phyloP scores from a whole-genome alignment of 192 early-diverging fungal genomes.

The Martensiomyces pterosporus region DNA sequence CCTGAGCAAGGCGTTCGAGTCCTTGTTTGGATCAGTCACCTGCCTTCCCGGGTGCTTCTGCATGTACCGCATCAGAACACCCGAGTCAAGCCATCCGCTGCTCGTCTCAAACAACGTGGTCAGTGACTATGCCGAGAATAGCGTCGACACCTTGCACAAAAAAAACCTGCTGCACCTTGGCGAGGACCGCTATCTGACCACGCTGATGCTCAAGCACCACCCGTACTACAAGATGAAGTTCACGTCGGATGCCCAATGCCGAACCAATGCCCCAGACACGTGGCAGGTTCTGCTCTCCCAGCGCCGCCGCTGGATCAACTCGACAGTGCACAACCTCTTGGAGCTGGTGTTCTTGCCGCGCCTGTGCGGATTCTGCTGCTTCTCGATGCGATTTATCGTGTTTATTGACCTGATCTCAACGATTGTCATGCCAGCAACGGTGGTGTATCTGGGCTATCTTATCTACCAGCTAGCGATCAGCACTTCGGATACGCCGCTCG shows the following conservation, averaged over 20 bases:
- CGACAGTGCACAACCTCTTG: conserved; percentile 97
- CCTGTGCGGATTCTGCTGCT: conserved; percentile 96
- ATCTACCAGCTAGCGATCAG: conserved; percentile 64
- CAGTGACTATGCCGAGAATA: conserved; percentile 89
- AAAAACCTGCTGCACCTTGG: conserved; percentile 98
- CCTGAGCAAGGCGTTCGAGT: conserved; percentile 96
- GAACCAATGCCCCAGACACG: conserved; percentile 92
- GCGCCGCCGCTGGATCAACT: conserved; percentile 99
- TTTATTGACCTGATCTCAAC: conserved; percentile 95
- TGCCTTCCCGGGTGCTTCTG: conserved; percentile 99
- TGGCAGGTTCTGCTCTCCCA: conserved; percentile 97
- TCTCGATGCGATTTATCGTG: conserved; percentile 97
- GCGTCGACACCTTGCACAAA: conserved; percentile 96
- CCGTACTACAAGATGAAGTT: conserved; percentile 95
- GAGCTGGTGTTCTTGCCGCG: conserved; percentile 92
- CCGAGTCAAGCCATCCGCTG: conserved; percentile 87
- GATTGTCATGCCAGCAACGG: conserved; percentile 88
- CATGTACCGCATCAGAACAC: conserved; percentile 96
- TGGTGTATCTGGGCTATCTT: conserved; percentile 87
- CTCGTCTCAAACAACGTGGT: conserved; percentile 84
- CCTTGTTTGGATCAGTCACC: conserved; percentile 95
- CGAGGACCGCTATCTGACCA: conserved; percentile 98
- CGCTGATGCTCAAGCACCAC: conserved; percentile 96
- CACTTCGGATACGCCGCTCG: conserved; percentile 64
- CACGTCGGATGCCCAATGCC: conserved; percentile 92